Base-by-base conservation (phyloP, 2,329 filamentous ascomycete species). In the Hirsutella thompsonii region DNA sequence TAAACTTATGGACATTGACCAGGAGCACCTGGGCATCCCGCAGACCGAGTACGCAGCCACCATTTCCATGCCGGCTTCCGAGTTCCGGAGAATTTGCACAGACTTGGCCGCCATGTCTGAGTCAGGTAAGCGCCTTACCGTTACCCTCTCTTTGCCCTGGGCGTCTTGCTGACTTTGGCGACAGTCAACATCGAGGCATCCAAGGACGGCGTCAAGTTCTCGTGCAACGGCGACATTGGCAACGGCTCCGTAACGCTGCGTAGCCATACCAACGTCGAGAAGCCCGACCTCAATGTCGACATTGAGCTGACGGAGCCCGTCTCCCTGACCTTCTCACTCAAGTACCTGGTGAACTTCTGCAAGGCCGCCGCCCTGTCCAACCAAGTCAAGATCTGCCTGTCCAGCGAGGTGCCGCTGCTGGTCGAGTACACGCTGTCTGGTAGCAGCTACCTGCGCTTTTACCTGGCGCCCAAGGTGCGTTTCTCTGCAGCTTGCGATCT, bases 1-100 rank as follows among this genome's bases (percentile, higher is more conserved):
- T 67, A 98, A 98, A 76, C 80, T 98, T 62, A 98, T 98, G 92
- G 92, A 98, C 63, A 98, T 98, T 63, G 92, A 98, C 67, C 93
- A 98, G 70, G 92, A 98, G 74, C 92, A 98, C 64, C 70, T 98
- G 66, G 92, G 92, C 47, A 98, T 98, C 55, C 92, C 92, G 14
- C 90, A 98, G 55, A 98, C 93, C n/a, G 92, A 98, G 57, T 98
- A 98, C 59, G 83, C 88, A 32, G 84, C 92, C 37, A 92, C 84
- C 16, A 85, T 98, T 49, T 71, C 76, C 41, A 88, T 98, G 86
- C 90, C 92, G 13, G 79, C 84, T 28, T 62, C 70, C 37, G 92
- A 98, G 67, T 96, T 98, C 67, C 83, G 86, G 67, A 83, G 89
- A 54, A 98, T 98, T 63, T 94, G 87, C 69, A 80, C 84, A 48